Evolutionary conservation across 1,284 basidiomycete genomes (phyloP), one percentile per base, ranked within the genome.

Genomic region (Veloporphyrellus conicus): DNA sequence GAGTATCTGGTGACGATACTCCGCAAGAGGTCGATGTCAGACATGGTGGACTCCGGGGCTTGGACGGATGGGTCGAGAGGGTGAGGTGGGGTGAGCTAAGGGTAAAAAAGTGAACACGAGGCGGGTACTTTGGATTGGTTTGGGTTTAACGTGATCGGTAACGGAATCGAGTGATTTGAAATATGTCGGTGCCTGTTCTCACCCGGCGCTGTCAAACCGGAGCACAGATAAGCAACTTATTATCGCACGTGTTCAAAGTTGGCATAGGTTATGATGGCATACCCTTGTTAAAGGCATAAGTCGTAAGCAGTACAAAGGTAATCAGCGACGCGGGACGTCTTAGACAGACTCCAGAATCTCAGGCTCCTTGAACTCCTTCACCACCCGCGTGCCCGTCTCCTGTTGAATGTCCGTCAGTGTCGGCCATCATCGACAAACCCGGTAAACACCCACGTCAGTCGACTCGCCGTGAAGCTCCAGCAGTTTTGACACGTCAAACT

Each of bases 401-500:
- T 93, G 61, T 44, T 55, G 41, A 43, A 32, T n/a, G 28, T 3
- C 10, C 11, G 18, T 54, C 38, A 53, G 43, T 34, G 46, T 46
- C 8, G 48, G 59, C n/a, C 59, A 42, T 6, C 40, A 47, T 45
- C 18, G 25, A 40, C 32, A 11, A 29, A 19, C 16, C 19, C 19
- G 31, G 41, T 39, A 37, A 46, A 42, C 43, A 82, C 90, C 65
- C 64, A 91, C 91, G 66, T 93, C 91, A 61, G 83, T 87, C 58
- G 90, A 84, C 72, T 95, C 94, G 61, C 92, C 92, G 74, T 98
- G 95, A 53, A 95, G 83, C 72, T 98, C 93, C 61, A 96, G 81
- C 48, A 99, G 80, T 75, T 97, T 97, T 63, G 88, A 85, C 52
- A 93, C 77, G 71, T 98, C 96, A 72, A 95, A 91, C 74, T 95